Base-by-base conservation (phyloP, 164 flowering plant species). In the Vitis amurensis region DNA sequence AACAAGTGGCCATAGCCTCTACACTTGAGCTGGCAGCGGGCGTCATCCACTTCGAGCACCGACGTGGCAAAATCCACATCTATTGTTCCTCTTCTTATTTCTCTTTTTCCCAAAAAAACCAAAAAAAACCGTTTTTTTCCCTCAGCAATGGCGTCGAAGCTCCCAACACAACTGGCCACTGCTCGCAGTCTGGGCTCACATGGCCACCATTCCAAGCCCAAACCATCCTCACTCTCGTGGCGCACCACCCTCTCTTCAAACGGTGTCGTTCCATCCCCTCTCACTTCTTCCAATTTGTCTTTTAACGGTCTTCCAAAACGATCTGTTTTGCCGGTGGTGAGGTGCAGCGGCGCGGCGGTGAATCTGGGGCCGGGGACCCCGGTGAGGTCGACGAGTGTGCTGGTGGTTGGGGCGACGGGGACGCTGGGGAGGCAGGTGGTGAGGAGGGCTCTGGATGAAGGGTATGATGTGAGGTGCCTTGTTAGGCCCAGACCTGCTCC, bases 331-430 rank as follows among this genome's bases (percentile, higher is more conserved):
- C 61, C 63, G 29, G 2, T 63, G n/a, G 77, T 91, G 47, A 81
- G 57, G 58, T 88, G 92, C 72, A 80, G 80, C 88, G 0, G 61
- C 1, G 79, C 75, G 23, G 83, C 91, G 11, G 83, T 86, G 37
- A 93, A 89, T 79, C 59, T 89, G 37, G 92, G 84, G 0, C 97
- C 97, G 6, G 99, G 99, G 9, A 95, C 99, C 4, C 97, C 99
- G 13, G 90, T 95, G 10, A 83, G 99, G 82, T 82, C 92, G 9
- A 95, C 99, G 16, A 95, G 92, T 73, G 83, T 95, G 58, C 73
- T 95, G 14, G 93, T 95, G 60, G 97, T 93, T 64, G 99, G 98
- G 5, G 92, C 99, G n/a, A 95, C 99, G 8, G 99, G 99, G 31
- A 93, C 98, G 8, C 83, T 95, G 53, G 99, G 99, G 17, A 83